Conservation (phyloP, 768 basidiomycete species). For the Cyclocybe cylindracea region DNA sequence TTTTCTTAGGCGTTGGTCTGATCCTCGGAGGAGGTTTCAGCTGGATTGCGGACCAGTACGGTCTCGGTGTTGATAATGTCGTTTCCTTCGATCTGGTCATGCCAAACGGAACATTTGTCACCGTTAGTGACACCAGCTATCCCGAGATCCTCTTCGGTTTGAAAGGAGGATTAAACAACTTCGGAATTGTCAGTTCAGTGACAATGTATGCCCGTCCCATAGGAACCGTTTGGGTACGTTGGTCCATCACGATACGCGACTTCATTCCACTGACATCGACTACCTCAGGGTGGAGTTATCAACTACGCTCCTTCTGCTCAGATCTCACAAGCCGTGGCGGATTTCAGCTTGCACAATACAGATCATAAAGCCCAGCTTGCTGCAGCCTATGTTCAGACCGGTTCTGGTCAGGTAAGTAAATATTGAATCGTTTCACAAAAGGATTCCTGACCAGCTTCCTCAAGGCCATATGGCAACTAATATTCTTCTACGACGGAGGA, state of each 20-base stretch:
- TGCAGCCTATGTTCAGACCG: conserved; percentile 1
- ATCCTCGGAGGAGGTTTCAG: background rate
- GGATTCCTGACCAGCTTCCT: background rate
- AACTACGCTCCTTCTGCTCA: no score
- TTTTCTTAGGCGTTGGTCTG: background rate
- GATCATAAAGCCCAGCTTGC: conserved; percentile 5
- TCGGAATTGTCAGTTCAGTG: conserved; percentile 26
- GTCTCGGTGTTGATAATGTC: conserved; percentile 56
- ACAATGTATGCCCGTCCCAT: conserved; percentile 4
- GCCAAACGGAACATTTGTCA: conserved; percentile 46
- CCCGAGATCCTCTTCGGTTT: conserved; percentile 43
- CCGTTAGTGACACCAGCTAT: conserved; percentile 31
- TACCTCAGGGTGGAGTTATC: background rate
- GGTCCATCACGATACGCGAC: no score
- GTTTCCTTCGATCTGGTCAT: conserved; percentile 54
- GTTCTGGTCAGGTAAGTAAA: background rate
- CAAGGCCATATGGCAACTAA: conserved; percentile 5
- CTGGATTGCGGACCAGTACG: conserved; percentile 47
- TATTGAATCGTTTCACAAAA: no score
- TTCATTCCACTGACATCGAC: background rate
- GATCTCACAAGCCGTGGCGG: background rate
- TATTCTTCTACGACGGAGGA: conserved; percentile 3
- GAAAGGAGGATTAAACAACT: conserved; percentile 67
- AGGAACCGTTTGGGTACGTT: conserved; percentile 6
- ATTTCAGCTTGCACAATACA: conserved; percentile 2